Evolutionary conservation across 129 eudicot species (phyloP).

Genomic region (Oenanthe sinensis): DNA sequence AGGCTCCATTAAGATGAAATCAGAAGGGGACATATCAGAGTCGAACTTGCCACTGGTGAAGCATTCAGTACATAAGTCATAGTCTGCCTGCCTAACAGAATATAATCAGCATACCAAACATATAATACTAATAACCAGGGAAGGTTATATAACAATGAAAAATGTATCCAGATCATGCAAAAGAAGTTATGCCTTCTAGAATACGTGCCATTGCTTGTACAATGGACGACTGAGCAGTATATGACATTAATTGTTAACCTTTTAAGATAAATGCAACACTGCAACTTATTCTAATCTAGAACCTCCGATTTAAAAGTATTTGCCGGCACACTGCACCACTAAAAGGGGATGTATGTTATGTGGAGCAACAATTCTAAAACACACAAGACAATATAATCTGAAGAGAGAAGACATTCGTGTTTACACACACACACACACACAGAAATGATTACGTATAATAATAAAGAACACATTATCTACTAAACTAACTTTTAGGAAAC

Average conservation of each 20-base stretch:
- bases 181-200: not conserved
- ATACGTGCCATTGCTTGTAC: not conserved
- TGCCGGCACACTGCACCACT: not conserved
- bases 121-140: not conserved
- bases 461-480: not conserved
- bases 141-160: not conserved
- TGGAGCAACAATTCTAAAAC: not conserved
- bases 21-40: constrained; percentile 86
- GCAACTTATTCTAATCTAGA: not conserved
- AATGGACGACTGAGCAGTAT: not conserved
- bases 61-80: constrained; percentile 92
- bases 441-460: not conserved
- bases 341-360: not conserved
- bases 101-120: constrained; percentile 18
- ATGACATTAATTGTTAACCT: not conserved
- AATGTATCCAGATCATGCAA: not conserved
- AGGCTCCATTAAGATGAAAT: constrained; percentile 96
- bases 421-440: not conserved
- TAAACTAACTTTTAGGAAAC: constrained; percentile 10
- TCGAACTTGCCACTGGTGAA: constrained; percentile 85
- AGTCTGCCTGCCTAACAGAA: constrained; percentile 85
- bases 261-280: not conserved
- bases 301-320: too few species aligned
- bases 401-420: not conserved
- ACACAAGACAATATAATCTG: not conserved